These are phyloP conservation scores for Aegilops umbellulata DNA, from an alignment of 176 grass and related monocot species.

Conservation along the genomic window DNA sequence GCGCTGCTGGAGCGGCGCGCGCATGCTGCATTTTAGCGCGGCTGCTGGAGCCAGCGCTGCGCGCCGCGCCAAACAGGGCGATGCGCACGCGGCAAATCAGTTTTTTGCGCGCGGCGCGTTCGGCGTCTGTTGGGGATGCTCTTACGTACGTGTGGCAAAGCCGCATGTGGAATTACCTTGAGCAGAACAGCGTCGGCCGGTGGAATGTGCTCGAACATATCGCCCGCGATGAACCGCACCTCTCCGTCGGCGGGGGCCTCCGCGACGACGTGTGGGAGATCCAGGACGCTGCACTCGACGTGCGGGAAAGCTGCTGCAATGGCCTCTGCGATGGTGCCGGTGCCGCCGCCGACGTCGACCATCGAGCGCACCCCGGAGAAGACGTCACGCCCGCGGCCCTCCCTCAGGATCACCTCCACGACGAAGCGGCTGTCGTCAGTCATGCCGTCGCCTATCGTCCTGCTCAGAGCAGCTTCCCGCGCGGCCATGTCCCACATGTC, in stretches of 20 bases:
- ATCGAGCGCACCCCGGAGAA: slow-evolving; percentile 21
- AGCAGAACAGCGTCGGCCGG: slow-evolving; percentile 7
- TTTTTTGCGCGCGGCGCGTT: no score
- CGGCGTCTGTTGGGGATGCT: no score
- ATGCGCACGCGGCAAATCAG: no score
- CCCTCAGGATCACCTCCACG: slow-evolving; percentile 31
- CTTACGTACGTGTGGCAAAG: no score
- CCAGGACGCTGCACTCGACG: slow-evolving; percentile 34
- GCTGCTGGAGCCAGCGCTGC: no score
- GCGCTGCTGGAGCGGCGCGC: no score
- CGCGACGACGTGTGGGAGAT: slow-evolving; percentile 30
- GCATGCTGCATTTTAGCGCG: no score
- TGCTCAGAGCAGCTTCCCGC: not conserved
- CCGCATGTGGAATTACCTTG: not conserved
- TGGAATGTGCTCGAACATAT: slow-evolving; percentile 8
- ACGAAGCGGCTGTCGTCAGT: slow-evolving; percentile 31
- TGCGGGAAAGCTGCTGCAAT: slow-evolving; percentile 37
- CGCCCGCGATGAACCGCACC: slow-evolving; percentile 24
- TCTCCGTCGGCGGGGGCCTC: not conserved
- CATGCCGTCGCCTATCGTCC: slow-evolving; percentile 33
- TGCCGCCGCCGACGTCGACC: slow-evolving; percentile 46
- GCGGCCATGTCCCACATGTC: slow-evolving; percentile 25
- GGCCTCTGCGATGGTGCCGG: slow-evolving; percentile 8
- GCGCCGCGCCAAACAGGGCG: no score
- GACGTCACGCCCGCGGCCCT: not conserved